A percentile compares a stretch with the other conserved stretches of the same genome.
Conservation (phyloP, 139 green algal genomes). For the Eudorina sp. region DNA sequence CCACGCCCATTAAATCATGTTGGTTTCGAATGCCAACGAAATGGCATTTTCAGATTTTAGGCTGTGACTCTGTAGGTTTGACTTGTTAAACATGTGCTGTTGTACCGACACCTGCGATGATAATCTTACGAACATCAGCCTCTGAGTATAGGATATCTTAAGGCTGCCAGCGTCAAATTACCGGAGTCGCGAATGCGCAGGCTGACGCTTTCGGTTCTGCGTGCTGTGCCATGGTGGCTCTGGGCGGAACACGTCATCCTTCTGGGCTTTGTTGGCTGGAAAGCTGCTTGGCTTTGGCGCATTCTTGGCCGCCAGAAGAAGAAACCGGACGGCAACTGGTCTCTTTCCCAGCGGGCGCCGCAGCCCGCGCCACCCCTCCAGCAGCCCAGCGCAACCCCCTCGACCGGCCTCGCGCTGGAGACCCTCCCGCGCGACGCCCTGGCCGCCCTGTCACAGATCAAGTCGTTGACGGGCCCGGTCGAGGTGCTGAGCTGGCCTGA, state of each 20-base stretch:
- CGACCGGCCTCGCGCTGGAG: not conserved
- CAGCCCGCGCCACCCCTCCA: not conserved
- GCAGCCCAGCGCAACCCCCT: not conserved
- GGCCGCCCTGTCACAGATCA: not conserved
- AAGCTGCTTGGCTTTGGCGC: not conserved
- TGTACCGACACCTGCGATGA: too few relatives aligned
- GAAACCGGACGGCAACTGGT: too few relatives aligned
- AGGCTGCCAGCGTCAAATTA: too few relatives aligned
- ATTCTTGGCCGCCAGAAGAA: not conserved
- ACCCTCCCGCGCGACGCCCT: not conserved
- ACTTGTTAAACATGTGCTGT: too few relatives aligned
- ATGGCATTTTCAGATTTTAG: too few relatives aligned
- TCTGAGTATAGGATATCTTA: too few relatives aligned
- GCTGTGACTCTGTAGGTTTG: too few relatives aligned
- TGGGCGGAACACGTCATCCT: not conserved
- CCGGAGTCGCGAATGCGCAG: too few relatives aligned
- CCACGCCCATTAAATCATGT: too few relatives aligned
- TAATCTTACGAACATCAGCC: too few relatives aligned
- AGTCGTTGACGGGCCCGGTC: not conserved
- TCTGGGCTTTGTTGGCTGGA: not conserved
- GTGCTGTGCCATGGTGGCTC: constrained; percentile 14
- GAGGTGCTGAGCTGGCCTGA: not conserved
- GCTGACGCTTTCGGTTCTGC: too few relatives aligned
- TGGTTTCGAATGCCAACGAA: too few relatives aligned
- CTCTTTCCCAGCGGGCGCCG: not conserved